Percentiles rank a stretch among this genome's conserved stretches.
These are phyloP conservation scores for Coniochaeta sp. DNA, from an alignment of 2,329 filamentous ascomycete genomes.

Conservation along the genomic window DNA sequence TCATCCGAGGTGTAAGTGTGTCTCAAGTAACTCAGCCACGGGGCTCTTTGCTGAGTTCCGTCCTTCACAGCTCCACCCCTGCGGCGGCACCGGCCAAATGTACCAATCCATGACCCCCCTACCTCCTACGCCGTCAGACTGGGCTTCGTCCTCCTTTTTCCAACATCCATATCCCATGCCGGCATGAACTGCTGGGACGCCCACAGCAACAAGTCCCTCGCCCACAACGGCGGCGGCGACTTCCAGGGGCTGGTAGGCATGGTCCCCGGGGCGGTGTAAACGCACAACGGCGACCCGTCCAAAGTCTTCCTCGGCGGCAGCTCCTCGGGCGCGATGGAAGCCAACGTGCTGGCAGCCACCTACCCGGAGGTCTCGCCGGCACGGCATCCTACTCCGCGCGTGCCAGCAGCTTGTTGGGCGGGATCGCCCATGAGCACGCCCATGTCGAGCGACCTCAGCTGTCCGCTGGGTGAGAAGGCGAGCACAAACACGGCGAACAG, in stretches of 20 bases:
- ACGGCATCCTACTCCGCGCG: conserved; percentile 24
- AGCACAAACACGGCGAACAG: conserved; percentile 21
- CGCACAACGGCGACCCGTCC: conserved; percentile 34
- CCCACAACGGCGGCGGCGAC: conserved; percentile 40
- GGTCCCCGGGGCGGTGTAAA: conserved; percentile 36
- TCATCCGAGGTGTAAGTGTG: conserved; percentile 6
- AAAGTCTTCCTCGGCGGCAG: conserved; percentile 38
- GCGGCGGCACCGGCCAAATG: neutral
- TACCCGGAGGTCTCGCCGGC: conserved; percentile 27
- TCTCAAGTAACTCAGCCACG: neutral
- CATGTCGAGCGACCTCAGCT: conserved; percentile 23
- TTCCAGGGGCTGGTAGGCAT: conserved; percentile 40
- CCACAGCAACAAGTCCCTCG: conserved; percentile 31
- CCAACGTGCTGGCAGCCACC: conserved; percentile 24
- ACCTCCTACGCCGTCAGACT: neutral
- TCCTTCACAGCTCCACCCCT: neutral
- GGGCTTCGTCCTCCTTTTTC: conserved; percentile 35
- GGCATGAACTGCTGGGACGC: conserved; percentile 42
- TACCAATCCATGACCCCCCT: neutral
- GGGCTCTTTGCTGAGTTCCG: neutral
- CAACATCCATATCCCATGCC: conserved; percentile 9
- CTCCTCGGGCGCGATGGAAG: conserved; percentile 27
- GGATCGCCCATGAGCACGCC: conserved; percentile 12
- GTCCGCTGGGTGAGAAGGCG: conserved; percentile 31
- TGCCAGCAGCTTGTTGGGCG: conserved; percentile 23